Conservation (phyloP, 805 yeast species). For the Cyberlindnera maritima region DNA sequence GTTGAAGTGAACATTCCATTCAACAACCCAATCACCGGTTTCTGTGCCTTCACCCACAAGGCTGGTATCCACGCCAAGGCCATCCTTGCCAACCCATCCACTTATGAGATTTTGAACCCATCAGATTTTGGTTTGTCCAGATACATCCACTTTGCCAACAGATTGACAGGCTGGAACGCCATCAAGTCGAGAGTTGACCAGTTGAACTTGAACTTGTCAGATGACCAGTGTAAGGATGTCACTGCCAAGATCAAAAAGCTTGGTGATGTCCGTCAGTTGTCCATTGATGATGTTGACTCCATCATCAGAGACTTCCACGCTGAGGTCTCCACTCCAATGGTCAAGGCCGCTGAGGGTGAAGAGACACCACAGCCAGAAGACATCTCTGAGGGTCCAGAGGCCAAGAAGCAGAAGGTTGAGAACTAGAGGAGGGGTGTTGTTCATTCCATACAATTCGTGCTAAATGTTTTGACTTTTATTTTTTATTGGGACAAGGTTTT, state of each 20-base stretch:
- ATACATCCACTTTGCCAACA: constrained; percentile 96
- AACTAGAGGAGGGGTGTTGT: constrained; percentile 13
- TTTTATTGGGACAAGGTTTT: background rate
- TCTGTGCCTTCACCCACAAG: constrained; percentile 99
- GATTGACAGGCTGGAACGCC: constrained; percentile 99
- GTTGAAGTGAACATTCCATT: constrained; percentile 96
- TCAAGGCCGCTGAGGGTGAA: constrained; percentile 28
- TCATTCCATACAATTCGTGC: too few relatives aligned
- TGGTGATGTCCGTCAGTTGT: constrained; percentile 93
- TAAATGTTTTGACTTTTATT: background rate
- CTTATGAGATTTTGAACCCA: constrained; percentile 96
- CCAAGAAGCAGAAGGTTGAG: constrained; percentile 31
- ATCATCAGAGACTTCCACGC: constrained; percentile 93
- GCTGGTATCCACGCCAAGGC: constrained; percentile 99
- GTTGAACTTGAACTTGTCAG: constrained; percentile 83
- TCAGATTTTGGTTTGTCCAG: constrained; percentile 93
- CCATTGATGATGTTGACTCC: constrained; percentile 96
- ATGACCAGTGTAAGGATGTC: constrained; percentile 92
- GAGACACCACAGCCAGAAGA: constrained; percentile 23
- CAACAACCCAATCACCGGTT: constrained; percentile 98
- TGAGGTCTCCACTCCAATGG: constrained; percentile 56
- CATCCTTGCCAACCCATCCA: constrained; percentile 95
- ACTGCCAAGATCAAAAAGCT: constrained; percentile 88
- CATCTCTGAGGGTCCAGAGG: constrained; percentile 27
- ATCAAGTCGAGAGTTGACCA: constrained; percentile 98